Base-by-base conservation (phyloP, 1,284 basidiomycete species). In the Trichosporon sp. region DNA sequence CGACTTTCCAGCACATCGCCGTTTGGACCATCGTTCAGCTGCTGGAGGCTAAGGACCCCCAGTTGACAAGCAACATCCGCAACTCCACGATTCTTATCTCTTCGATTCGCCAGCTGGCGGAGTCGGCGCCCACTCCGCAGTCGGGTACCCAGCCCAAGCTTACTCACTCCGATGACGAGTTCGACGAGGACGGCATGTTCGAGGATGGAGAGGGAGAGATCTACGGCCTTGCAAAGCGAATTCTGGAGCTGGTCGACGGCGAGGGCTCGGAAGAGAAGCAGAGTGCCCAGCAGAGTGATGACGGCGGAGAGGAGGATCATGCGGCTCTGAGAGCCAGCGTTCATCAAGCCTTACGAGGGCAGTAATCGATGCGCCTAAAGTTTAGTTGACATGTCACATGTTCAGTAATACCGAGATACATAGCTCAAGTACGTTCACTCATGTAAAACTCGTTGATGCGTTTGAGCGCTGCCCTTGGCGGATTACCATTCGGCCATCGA, bases 1-100 rank as follows among this genome's bases (percentile, higher is more conserved):
- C 92, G n/a, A 99, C 96, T 0, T 99, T 99, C 89, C 95, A 98
- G 81, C 96, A 99, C 79, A 99, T 99, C 72, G 96, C 96, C 31
- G 95, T 99, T 46, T 97, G 94, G 82, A 98, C 95, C 0, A 95
- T 98, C 68, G 95, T 98, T 11, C 95, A 99, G 77, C 82, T 99
- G 29, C 85, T 99, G 29, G 96, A 99, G 79, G 94, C 92, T 29
- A 91, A 92, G 69, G 93, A 96, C 78, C 87, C 90, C n/a, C 88
- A 91, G 74, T 83, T 97, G 52, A 90, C 90, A 63, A 89, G 86
- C 78, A 94, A 91, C 81, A 94, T 97, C 76, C 90, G 92, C 62
- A 86, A 82, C 66, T 95, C 93, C 1, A 84, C 84, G 61, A 83
- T 91, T 64, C 84, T 97, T 69, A 86, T 92, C 56, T 88, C 91